Percentiles rank a stretch among this genome's conserved stretches.
Conservation (phyloP, 2,329 filamentous ascomycete genomes). For the Magnaporthiopsis poae region DNA sequence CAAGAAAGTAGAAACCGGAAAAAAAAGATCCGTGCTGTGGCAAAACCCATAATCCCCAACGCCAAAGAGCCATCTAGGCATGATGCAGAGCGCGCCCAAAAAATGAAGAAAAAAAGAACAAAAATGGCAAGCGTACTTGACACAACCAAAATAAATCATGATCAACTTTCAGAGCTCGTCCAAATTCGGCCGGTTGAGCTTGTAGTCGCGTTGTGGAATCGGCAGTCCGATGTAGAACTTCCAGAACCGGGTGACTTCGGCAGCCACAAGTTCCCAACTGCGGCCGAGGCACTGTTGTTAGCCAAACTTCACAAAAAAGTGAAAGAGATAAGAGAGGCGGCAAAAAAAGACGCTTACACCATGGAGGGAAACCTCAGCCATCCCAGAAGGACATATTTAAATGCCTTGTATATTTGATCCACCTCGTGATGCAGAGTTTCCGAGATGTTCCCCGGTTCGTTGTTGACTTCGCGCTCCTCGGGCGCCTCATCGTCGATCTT, state of each 20-base stretch:
- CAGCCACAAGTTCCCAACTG: slow-evolving; percentile 3
- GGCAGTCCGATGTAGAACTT: slow-evolving; percentile 45
- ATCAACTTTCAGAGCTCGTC: slow-evolving; percentile 35
- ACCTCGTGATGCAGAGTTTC: slow-evolving; percentile 58
- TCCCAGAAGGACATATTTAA: slow-evolving; percentile 55
- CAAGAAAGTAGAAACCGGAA: not conserved
- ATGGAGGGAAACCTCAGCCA: slow-evolving; percentile 62
- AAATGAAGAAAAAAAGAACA: slow-evolving; percentile 7
- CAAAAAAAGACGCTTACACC: slow-evolving; percentile 47
- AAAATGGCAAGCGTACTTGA: not conserved
- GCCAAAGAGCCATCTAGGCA: not conserved
- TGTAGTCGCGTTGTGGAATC: slow-evolving; percentile 38
- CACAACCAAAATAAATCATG: not conserved
- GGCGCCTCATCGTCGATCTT: slow-evolving; percentile 32
- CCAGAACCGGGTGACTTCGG: slow-evolving; percentile 36
- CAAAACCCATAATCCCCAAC: not conserved
- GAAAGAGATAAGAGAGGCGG: no score
- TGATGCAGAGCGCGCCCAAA: slow-evolving; percentile 2
- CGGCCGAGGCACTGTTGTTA: not conserved
- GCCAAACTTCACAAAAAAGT: slow-evolving; percentile 1
- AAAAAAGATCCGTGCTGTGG: not conserved
- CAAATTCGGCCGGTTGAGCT: slow-evolving; percentile 31
- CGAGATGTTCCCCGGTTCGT: slow-evolving; percentile 31
- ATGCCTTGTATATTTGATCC: slow-evolving; percentile 49
- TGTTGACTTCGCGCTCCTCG: slow-evolving; percentile 23